Evolutionary conservation across 2,329 filamentous ascomycete species (phyloP), one percentile per base, ranked within the genome.

Genomic region (Aspergillus sojae): DNA sequence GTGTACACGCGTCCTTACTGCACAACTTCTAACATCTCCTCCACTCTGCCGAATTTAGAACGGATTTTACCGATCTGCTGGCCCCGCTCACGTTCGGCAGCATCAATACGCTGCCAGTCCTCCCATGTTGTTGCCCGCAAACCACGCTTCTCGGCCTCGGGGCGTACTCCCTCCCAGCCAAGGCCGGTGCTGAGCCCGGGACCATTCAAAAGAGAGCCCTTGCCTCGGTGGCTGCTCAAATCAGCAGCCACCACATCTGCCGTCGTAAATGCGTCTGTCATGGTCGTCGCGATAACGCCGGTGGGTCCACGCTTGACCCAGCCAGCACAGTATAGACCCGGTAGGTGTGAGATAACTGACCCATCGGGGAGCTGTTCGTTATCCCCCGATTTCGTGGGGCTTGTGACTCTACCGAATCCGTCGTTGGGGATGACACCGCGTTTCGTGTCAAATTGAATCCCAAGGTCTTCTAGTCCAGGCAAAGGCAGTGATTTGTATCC

Each of bases 301-400:
- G 93, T 97, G 0, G 95, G 94, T 0, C 95, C 95, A 41, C 91
- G 87, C 81, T 98, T 98, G 11, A 97, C 93, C 95, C 95, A 99
- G 0, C 95, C 95, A 19, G 94, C 91, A 68, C 93, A 96, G 79
- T 99, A 99, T 32, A 97, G 78, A 0, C 94, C 93, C 0, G 89
- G 87, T 0, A 91, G 72, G 75, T 86, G 73, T 68, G 81, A 72
- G 65, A 84, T 78, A 68, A 81, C 70, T 58, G 83, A 71, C 63
- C 77, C 67, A 68, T 77, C 67, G 0, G 74, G 74, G 64, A 67
- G 74, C 70, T 21, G 65, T 45, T 58, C 71, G 48, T 64, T 59
- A 23, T 73, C 64, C 1, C 71, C 67, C 10, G 65, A 64, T 12
- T 69, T 62, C 5, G 67, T 62, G 3, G 79, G 79, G 19, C 75